Evolutionary conservation across 345 rosid genomes (phyloP).

Genomic region (Gossypioides kirkii): DNA sequence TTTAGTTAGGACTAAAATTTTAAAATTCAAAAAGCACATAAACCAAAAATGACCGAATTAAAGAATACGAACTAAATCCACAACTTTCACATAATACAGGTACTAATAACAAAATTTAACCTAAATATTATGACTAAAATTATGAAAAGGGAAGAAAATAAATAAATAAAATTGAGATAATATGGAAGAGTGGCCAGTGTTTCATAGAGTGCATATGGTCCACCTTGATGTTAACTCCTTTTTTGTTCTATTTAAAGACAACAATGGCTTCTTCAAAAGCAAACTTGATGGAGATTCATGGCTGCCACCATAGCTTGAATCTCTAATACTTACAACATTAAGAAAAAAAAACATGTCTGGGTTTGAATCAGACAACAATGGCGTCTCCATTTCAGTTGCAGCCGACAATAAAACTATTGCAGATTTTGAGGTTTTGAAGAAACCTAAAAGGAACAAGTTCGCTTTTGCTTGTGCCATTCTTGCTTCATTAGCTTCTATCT

Average conservation of each 20-base stretch:
- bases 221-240: neutral
- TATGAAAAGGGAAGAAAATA: neutral
- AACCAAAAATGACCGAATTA: no score
- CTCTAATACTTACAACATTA: neutral
- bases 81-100: no score
- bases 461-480: slow-evolving; percentile 54
- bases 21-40: no score
- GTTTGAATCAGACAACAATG: slow-evolving; percentile 4
- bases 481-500: slow-evolving; percentile 64
- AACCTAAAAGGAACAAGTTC: slow-evolving; percentile 47
- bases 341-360: slow-evolving; percentile 14
- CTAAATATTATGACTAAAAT: neutral
- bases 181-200: neutral
- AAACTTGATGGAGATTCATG: neutral
- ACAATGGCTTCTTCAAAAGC: no score
- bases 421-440: slow-evolving; percentile 42
- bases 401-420: slow-evolving; percentile 19
- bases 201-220: neutral
- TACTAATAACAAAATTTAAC: no score
- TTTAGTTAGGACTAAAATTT: no score
- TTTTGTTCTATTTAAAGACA: neutral
- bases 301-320: neutral
- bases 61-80: no score
- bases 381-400: neutral
- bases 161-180: neutral